A percentile compares a stretch with the other conserved stretches of the same genome.
Conservation (phyloP, 495 filamentous ascomycete genomes). For the Baudoinia panamericana region DNA sequence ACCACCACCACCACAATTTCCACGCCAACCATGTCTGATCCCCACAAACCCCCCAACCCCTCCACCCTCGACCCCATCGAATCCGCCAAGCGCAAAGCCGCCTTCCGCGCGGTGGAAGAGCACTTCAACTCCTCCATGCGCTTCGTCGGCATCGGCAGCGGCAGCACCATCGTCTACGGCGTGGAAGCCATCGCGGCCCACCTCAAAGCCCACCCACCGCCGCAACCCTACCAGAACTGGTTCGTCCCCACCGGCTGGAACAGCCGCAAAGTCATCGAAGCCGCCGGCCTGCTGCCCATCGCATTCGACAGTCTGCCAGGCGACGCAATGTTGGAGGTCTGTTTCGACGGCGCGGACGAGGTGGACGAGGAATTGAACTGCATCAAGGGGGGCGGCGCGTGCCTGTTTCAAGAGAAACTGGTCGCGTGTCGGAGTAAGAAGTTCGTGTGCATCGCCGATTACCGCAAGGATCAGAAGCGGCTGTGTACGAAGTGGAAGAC, state of each 20-base stretch:
- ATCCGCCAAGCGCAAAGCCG: constrained; percentile 70
- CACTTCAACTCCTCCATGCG: constrained; percentile 61
- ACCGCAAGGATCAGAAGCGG: constrained; percentile 66
- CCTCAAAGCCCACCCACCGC: constrained; percentile 25
- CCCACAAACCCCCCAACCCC: constrained; percentile 7
- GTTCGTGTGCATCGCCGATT: constrained; percentile 90
- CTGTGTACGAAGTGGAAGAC: constrained; percentile 70
- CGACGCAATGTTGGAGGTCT: constrained; percentile 55
- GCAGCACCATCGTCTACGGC: constrained; percentile 87
- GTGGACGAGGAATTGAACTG: constrained; percentile 90
- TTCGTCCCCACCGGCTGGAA: constrained; percentile 92
- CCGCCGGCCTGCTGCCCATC: constrained; percentile 60
- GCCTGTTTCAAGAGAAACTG: constrained; percentile 95
- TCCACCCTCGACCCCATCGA: constrained; percentile 40
- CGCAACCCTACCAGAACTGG: constrained; percentile 20
- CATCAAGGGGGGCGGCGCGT: constrained; percentile 95
- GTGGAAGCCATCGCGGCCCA: constrained; percentile 81
- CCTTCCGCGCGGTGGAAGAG: constrained; percentile 67
- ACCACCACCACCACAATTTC: constrained; percentile 5
- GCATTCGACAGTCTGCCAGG: constrained; percentile 59
- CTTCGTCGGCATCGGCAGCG: constrained; percentile 85
- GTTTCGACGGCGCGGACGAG: constrained; percentile 94
- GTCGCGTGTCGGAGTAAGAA: constrained; percentile 74
- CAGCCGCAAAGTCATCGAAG: constrained; percentile 66
- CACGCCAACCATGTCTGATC: constrained; percentile 18